These are phyloP conservation scores for Trapa incisa DNA, from an alignment of 345 rosid species.

Conservation along the genomic window DNA sequence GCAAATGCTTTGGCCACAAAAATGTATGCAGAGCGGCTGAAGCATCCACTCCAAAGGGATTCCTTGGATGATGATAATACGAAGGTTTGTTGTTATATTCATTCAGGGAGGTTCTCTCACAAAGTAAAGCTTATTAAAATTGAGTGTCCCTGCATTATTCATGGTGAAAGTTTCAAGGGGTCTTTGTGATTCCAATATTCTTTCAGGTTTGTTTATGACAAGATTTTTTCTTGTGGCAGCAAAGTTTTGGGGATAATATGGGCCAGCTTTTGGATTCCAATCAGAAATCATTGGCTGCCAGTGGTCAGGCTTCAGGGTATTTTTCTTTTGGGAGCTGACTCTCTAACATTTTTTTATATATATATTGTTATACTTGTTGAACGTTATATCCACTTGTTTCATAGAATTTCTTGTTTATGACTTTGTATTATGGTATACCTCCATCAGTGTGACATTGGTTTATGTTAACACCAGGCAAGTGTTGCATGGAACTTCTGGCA, in stretches of 20 bases:
- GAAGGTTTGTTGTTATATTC: slow-evolving; percentile 18
- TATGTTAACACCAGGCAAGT: slow-evolving; percentile 64
- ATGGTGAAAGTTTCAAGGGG: background rate
- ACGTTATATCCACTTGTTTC: background rate
- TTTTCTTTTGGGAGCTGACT: slow-evolving; percentile 13
- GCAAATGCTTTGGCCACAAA: slow-evolving; percentile 75
- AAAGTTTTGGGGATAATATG: slow-evolving; percentile 74
- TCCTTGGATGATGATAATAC: slow-evolving; percentile 67
- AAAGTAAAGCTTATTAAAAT: background rate
- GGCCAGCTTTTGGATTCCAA: slow-evolving; percentile 82
- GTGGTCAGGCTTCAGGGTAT: slow-evolving; percentile 88
- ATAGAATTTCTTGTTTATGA: background rate
- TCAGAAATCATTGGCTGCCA: slow-evolving; percentile 69
- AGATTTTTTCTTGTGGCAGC: slow-evolving; percentile 24
- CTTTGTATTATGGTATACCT: background rate
- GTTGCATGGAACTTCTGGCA: slow-evolving; percentile 72
- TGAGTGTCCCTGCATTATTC: background rate
- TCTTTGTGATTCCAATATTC: background rate
- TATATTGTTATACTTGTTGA: background rate
- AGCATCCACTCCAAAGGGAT: slow-evolving; percentile 75
- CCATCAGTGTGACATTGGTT: background rate
- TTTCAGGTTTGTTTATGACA: background rate
- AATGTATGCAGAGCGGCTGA: slow-evolving; percentile 81
- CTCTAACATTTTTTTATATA: background rate
- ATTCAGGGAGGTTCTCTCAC: background rate